These are phyloP conservation scores for Castanea sativa DNA, from an alignment of 306 rosid genomes.

Conservation along the genomic window DNA sequence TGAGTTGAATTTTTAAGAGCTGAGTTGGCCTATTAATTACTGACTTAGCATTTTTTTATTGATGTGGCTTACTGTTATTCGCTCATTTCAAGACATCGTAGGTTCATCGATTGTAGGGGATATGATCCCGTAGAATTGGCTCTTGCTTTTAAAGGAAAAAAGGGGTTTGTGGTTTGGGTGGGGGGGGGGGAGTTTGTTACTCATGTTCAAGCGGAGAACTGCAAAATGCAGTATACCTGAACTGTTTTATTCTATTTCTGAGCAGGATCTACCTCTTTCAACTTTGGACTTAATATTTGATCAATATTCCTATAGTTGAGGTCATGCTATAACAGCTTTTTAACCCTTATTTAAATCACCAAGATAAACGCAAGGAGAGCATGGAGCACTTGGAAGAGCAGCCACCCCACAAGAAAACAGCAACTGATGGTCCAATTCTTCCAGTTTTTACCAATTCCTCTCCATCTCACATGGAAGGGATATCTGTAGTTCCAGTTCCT, in stretches of 20 bases:
- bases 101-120: no score
- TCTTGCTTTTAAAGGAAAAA: no score
- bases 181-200: no score
- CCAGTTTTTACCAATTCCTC: constrained; percentile 6
- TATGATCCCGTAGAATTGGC: no score
- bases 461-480: constrained; percentile 26
- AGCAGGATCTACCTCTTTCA: neutral
- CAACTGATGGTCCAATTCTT: constrained; percentile 27
- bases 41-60: no score
- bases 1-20: no score
- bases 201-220: no score
- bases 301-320: neutral
- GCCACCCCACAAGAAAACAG: constrained; percentile 35
- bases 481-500: constrained; percentile 9
- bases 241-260: neutral
- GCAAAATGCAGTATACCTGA: no score
- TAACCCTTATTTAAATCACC: neutral
- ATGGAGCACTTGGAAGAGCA: constrained; percentile 24
- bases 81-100: no score
- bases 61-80: no score
- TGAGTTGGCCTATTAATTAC: no score
- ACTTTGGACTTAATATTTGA: neutral
- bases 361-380: constrained; percentile 36
- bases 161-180: no score
- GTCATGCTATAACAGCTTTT: neutral